Base-by-base conservation (phyloP, 495 filamentous ascomycete genomes). In the Penicillium argentinense region DNA sequence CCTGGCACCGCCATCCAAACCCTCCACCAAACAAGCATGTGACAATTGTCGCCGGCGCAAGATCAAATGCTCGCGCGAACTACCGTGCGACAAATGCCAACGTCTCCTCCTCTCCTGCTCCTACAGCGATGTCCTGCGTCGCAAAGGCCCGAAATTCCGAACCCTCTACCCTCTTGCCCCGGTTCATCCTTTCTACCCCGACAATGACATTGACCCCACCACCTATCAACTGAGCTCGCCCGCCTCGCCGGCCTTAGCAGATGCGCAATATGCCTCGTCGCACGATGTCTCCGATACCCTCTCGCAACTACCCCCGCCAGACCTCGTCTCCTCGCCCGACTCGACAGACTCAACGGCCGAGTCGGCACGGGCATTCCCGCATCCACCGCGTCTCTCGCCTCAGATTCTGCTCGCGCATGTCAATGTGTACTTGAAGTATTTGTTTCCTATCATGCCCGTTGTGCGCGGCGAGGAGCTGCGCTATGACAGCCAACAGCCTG, bases 381-480 rank as follows among this genome's bases (percentile, higher is more conserved):
- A 51, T 8, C 39, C 53, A 18, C 54, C 60, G 1, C 67, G 64
- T 3, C 55, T 74, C 2, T 60, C 71, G 0, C 52, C 67, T 0
- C 61, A 68, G 7, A 62, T 74, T 1, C 53, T 74, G 1, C 51
- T 74, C 8, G 71, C 66, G 0, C 71, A 74, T 48, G 59, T 74
- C 24, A 74, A 74, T 45, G 65, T 73, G 19, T 73, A 70, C 36
- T 36, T 73, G 41, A 74, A 73, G 41, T 74, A 91, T 59, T 77
- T 96, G 62, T 93, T 95, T 54, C 81, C 87, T 4, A 87, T 84
- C 16, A 87, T 91, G 74, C 90, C 91, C 0, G 85, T 95, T 27
- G 73, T 95, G 19, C 78, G 89, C 30, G 81, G 80, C 21, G 79
- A 83, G 27, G 74, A 79, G 38, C 64, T 93, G 8, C 83, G 85